Base-by-base conservation (phyloP, 2,329 filamentous ascomycete species). In the Onygenales sp. region DNA sequence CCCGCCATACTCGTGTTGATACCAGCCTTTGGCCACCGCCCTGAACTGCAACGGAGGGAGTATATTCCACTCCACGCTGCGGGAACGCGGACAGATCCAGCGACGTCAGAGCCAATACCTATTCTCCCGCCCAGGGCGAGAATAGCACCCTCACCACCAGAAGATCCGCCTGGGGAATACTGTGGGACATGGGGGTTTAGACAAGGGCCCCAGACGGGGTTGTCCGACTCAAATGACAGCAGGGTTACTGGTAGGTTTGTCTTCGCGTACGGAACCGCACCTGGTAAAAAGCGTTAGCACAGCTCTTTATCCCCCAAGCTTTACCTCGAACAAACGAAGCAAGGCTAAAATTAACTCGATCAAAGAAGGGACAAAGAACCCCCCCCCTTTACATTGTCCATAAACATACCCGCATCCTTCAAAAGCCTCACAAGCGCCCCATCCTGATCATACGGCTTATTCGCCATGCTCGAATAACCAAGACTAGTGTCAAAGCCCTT, bases 41-140 rank as follows among this genome's bases (percentile, higher is more conserved):
- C 91, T 1, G 88, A 94, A 2, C 87, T 91, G 71, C 91, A 95
- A 38, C 87, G 83, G 27, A 96, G 73, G 14, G 86, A 86, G 69
- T 95, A 96, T 66, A 92, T 89, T 7, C 91, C 91, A 2, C 87
- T 87, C 74, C 90, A 96, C 61, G 95, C 89, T 5, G 91, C 92
- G 0, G 91, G 92, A 2, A 81, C 85, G 51, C 91, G 81, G 5
- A 96, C 90, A 13, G 87, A 93, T 33, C 92, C 91, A 11, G 90
- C 91, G 13, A 96, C 90, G 68, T 95, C 91, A 47, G 86, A 91
- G 8, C 91, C 92, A 59, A 96, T 86, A 42, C 91, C 91, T 56
- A 96, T 94, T 41, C 90, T 79, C 45, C 89, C 89, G 39, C 84
- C 85, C 47, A 89, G 80, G 1, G 91, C 91, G 3, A 96, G 75